Base-by-base conservation (phyloP, 495 filamentous ascomycete species). In the Thermothielavioides terrestris region DNA sequence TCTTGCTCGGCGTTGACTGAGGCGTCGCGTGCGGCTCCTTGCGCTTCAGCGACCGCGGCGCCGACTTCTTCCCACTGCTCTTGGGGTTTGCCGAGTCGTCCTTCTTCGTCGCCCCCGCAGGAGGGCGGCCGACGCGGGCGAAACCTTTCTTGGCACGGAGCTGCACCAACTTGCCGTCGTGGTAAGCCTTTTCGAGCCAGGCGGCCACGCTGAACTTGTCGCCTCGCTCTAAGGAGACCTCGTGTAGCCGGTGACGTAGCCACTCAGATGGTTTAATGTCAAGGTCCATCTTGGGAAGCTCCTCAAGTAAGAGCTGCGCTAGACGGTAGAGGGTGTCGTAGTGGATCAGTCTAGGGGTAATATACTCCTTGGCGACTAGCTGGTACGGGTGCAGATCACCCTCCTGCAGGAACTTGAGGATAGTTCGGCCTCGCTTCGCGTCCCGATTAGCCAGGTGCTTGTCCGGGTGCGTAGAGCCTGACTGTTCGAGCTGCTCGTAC, bases 301-400 rank as follows among this genome's bases (percentile, higher is more conserved):
- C 73, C 22, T 71, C 65, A 4, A 50, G 18, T 31, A 72, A 64
- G 4, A 70, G 61, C 46, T 72, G 67, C 9, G 67, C 69, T 26
- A 76, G 51, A 10, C 73, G 66, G 50, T 67, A 76, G 8, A 76
- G 60, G 0, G 68, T 75, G 44, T 76, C 72, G 54, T 76, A 76
- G 40, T 68, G 66, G 32, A 62, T 62, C n/a, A 73, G 61, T 6
- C 57, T 56, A 40, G 62, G 63, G 42, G 54, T 66, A 50, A 75
- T 57, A 53, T 59, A 68, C 8, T 61, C 50, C 50, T 74, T 74
- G 27, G 52, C 65, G 12, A 73, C 59, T 15, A 76, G 64, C 52
- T 76, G 73, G 55, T 71, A 74, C 3, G 73, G 73, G 45, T 73
- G 71, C 34, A 74, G 62, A n/a, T 65, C 55, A 12, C 65, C 72